These are phyloP conservation scores for Bipolaris victoriae DNA, from an alignment of 2,329 filamentous ascomycete genomes.

Conservation along the genomic window DNA sequence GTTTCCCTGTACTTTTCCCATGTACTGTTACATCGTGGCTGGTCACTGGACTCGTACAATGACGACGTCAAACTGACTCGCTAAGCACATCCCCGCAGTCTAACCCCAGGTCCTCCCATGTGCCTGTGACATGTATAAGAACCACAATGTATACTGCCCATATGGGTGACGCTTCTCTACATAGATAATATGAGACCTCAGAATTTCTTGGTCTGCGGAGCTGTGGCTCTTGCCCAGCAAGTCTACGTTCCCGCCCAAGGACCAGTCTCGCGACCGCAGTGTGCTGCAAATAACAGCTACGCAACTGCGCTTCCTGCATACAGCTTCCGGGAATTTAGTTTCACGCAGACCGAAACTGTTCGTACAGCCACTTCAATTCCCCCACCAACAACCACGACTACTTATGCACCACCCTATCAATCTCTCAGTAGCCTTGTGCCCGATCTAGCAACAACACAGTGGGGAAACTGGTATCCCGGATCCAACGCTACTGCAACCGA, in stretches of 20 bases:
- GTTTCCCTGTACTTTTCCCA: background rate
- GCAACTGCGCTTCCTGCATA: constrained; percentile 39
- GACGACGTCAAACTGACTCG: background rate
- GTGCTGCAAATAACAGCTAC: constrained; percentile 31
- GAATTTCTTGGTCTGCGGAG: constrained; percentile 12
- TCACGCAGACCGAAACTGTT: constrained; percentile 50
- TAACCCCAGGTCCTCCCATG: background rate
- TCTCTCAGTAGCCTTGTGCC: constrained; percentile 46
- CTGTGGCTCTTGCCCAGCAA: constrained; percentile 40
- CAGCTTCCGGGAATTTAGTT: constrained; percentile 42
- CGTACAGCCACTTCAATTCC: constrained; percentile 48
- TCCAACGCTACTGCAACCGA: constrained; percentile 46
- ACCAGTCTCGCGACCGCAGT: constrained; percentile 36
- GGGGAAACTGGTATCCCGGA: constrained; percentile 52
- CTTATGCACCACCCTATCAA: constrained; percentile 47
- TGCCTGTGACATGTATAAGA: background rate
- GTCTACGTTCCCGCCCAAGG: constrained; percentile 44
- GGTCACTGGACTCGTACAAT: constrained; percentile 1
- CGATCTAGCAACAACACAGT: constrained; percentile 48
- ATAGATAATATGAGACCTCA: constrained; percentile 21
- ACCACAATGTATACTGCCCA: background rate
- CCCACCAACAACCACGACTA: constrained; percentile 40
- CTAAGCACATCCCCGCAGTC: background rate
- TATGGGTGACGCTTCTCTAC: background rate
- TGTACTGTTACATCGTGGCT: background rate